These are phyloP conservation scores for Boletellus sp. DNA, from an alignment of 768 basidiomycete genomes.

Conservation along the genomic window DNA sequence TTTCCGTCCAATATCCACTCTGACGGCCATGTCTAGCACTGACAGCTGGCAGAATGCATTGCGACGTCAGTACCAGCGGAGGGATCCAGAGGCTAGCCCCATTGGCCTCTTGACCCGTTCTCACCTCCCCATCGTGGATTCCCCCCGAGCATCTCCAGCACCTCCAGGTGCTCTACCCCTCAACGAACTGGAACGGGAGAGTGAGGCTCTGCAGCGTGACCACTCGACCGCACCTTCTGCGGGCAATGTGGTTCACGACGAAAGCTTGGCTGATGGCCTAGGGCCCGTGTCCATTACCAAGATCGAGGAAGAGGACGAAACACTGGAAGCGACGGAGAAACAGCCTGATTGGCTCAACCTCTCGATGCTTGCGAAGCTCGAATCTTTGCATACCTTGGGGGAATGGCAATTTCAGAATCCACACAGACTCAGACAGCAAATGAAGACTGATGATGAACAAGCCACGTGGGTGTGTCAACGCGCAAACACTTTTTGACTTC, in stretches of 20 bases:
- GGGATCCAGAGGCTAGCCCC: slow-evolving; percentile 67
- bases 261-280: slow-evolving; percentile 1
- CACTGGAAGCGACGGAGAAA: slow-evolving; percentile 32
- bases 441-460: slow-evolving; percentile 76
- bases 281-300: slow-evolving; percentile 10
- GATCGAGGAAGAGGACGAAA: slow-evolving; percentile 24
- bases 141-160: slow-evolving; percentile 28
- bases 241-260: not conserved
- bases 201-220: slow-evolving; percentile 13
- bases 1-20: slow-evolving; percentile 14
- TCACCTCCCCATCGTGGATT: slow-evolving; percentile 22
- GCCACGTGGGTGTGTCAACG: slow-evolving; percentile 66
- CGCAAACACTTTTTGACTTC: not conserved
- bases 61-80: slow-evolving; percentile 72
- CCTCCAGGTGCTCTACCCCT: slow-evolving; percentile 9
- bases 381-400: slow-evolving; percentile 64
- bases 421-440: slow-evolving; percentile 59
- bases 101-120: slow-evolving; percentile 51
- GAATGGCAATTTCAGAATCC: slow-evolving; percentile 91
- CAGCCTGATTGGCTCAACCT: slow-evolving; percentile 69
- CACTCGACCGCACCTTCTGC: slow-evolving; percentile 4
- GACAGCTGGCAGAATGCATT: slow-evolving; percentile 78
- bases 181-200: slow-evolving; percentile 8
- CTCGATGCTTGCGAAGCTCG: slow-evolving; percentile 67
- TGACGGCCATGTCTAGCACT: slow-evolving; percentile 38